phyloP scores from a whole-genome alignment of 2,329 filamentous ascomycete species.

The Trichoderma afroharzianum region DNA sequence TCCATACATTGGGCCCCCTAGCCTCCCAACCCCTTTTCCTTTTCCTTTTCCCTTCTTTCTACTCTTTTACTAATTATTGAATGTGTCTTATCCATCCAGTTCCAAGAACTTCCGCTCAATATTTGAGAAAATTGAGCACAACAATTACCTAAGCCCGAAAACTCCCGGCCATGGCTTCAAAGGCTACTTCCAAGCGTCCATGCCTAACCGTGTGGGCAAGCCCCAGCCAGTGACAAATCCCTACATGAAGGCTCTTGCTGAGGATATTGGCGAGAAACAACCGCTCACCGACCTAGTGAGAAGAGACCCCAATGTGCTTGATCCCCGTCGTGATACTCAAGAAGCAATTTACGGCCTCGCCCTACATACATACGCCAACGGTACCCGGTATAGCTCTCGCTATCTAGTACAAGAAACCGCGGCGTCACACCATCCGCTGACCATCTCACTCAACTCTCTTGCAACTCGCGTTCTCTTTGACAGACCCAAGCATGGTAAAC shows the following conservation, averaged over 20 bases:
- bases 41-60: background rate
- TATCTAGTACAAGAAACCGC: background rate
- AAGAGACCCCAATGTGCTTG: background rate
- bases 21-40: too few relatives aligned
- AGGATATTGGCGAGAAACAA: background rate
- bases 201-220: background rate
- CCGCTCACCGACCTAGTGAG: background rate
- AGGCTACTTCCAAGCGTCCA: background rate
- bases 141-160: background rate
- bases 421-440: background rate
- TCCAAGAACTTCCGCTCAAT: background rate
- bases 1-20: background rate
- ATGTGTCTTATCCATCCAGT: background rate
- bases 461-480: background rate
- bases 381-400: background rate
- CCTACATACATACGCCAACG: background rate
- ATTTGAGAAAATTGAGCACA: background rate
- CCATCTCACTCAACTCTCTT: background rate
- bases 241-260: too few relatives aligned
- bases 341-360: background rate
- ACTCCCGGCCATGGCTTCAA: background rate
- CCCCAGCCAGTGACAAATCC: background rate
- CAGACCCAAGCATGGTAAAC: background rate
- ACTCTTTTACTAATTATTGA: background rate
- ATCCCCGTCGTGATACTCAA: background rate